These are phyloP conservation scores for Termitomyces sp. DNA, from an alignment of 768 basidiomycete species.

Conservation along the genomic window DNA sequence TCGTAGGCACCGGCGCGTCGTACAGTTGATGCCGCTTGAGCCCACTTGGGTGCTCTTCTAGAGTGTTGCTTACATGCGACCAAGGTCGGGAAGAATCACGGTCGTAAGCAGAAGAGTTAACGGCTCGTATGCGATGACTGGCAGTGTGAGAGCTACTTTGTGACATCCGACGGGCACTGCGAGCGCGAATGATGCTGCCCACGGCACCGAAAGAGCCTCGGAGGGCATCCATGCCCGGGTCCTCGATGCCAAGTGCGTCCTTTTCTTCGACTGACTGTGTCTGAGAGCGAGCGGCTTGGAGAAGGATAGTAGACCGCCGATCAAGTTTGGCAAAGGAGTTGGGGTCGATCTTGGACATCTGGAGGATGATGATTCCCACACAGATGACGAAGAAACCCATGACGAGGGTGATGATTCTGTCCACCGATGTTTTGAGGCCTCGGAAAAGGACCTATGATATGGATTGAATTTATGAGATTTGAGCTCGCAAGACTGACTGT, in stretches of 20 bases:
- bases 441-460: slow-evolving; percentile 72
- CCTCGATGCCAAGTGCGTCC: slow-evolving; percentile 60
- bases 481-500: not conserved
- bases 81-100: slow-evolving; percentile 18
- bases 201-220: slow-evolving; percentile 90
- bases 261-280: slow-evolving; percentile 75
- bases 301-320: slow-evolving; percentile 82
- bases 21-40: slow-evolving; percentile 82
- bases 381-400: slow-evolving; percentile 92
- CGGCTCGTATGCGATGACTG: slow-evolving; percentile 29
- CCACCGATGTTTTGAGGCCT: slow-evolving; percentile 74
- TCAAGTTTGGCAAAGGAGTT: slow-evolving; percentile 75
- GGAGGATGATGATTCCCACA: slow-evolving; percentile 90
- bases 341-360: slow-evolving; percentile 95
- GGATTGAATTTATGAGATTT: not conserved
- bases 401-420: slow-evolving; percentile 85
- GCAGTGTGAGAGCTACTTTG: slow-evolving; percentile 34
- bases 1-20: slow-evolving; percentile 75
- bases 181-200: slow-evolving; percentile 83
- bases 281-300: slow-evolving; percentile 76
- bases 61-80: not conserved
- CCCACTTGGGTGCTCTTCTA: slow-evolving; percentile 28
- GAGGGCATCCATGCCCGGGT: slow-evolving; percentile 90
- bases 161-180: slow-evolving; percentile 49
- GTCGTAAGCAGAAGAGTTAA: slow-evolving; percentile 32